These are phyloP conservation scores for Alliaria petiolata DNA, from an alignment of 345 rosid genomes.

Conservation along the genomic window DNA sequence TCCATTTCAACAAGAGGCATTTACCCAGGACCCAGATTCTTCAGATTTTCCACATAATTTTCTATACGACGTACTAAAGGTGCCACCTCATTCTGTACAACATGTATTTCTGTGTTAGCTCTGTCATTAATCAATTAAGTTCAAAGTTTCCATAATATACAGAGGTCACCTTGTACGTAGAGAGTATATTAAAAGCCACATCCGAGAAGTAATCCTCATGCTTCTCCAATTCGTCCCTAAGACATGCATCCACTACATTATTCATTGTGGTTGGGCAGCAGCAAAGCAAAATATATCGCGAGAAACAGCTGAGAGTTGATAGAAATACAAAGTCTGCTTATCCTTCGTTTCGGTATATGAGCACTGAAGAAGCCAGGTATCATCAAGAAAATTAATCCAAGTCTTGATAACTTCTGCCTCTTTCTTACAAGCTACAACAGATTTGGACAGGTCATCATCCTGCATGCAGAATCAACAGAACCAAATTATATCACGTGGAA, in stretches of 20 bases:
- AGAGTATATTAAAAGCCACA: constrained; percentile 64
- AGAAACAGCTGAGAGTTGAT: constrained; percentile 27
- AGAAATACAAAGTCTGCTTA: constrained; percentile 66
- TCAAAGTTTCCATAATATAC: not conserved
- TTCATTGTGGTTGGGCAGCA: not conserved
- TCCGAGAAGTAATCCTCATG: constrained; percentile 74
- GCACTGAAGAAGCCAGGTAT: constrained; percentile 80
- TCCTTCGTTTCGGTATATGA: constrained; percentile 63
- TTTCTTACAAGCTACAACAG: constrained; percentile 63
- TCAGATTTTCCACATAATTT: constrained; percentile 85
- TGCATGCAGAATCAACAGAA: constrained; percentile 32
- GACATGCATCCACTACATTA: constrained; percentile 17
- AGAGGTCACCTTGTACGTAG: constrained; percentile 62
- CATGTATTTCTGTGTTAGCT: not conserved
- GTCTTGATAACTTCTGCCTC: constrained; percentile 80
- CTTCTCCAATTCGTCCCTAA: constrained; percentile 77
- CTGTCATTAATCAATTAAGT: not conserved
- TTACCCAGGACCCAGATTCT: constrained; percentile 69
- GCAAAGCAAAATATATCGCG: not conserved
- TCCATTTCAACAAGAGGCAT: no score
- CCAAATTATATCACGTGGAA: not conserved
- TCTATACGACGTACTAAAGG: constrained; percentile 67
- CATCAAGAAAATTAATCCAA: constrained; percentile 93
- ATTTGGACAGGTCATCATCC: constrained; percentile 90
- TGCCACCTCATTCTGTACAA: constrained; percentile 70